These are phyloP conservation scores for Galeopsis tetrahit DNA, from an alignment of 257 asterid species.

Conservation along the genomic window DNA sequence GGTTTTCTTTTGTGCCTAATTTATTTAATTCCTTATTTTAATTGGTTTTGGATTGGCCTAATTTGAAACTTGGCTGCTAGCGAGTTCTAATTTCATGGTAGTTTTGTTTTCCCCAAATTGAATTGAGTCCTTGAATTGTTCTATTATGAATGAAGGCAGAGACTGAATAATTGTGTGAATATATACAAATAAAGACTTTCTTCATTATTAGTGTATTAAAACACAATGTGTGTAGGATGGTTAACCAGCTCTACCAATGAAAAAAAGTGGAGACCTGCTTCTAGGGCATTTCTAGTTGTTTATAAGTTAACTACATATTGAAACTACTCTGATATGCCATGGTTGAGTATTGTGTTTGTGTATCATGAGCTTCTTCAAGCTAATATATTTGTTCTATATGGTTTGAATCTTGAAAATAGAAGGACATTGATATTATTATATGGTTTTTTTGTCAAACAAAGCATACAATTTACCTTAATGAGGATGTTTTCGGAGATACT, in stretches of 20 bases:
- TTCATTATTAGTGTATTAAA: background rate
- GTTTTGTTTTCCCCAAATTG: slow-evolving; percentile 28
- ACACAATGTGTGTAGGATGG: background rate
- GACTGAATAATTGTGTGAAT: background rate
- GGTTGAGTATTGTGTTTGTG: background rate
- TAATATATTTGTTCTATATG: too few relatives aligned
- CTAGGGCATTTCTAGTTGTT: background rate
- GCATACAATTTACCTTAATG: background rate
- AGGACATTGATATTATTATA: background rate
- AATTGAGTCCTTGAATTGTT: slow-evolving; percentile 1
- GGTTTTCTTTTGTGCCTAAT: background rate
- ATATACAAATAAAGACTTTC: background rate
- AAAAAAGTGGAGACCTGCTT: too few relatives aligned
- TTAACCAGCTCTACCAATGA: too few relatives aligned
- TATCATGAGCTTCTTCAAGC: background rate
- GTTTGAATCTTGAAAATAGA: background rate
- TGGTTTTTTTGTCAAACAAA: background rate
- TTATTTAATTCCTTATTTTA: background rate
- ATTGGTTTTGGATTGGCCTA: slow-evolving; percentile 14
- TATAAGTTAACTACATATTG: background rate
- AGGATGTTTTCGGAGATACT: background rate
- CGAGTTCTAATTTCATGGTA: slow-evolving; percentile 1
- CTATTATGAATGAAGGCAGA: background rate
- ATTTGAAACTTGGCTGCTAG: slow-evolving; percentile 12
- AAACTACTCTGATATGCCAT: background rate